These are phyloP conservation scores for Wallemia ichthyophaga DNA, from an alignment of 1,284 basidiomycete species.

Conservation along the genomic window DNA sequence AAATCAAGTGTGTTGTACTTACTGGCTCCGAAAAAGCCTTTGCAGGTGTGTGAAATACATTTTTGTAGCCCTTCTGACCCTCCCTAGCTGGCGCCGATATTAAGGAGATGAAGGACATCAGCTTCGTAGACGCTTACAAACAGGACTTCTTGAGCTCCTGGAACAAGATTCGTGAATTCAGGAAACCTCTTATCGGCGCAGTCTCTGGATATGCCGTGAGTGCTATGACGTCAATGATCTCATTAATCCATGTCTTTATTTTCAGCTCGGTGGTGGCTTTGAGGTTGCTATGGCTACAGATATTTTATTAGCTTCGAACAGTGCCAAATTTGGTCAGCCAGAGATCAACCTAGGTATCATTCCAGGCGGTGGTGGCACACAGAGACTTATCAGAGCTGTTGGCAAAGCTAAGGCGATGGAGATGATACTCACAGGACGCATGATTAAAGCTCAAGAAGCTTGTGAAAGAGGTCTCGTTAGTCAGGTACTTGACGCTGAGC, in stretches of 20 bases:
- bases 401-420: constrained; percentile 95
- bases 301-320: constrained; percentile 80
- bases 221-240: constrained; percentile 4
- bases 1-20: constrained; percentile 56
- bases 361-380: constrained; percentile 56
- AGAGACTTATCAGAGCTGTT: constrained; percentile 53
- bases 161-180: constrained; percentile 39
- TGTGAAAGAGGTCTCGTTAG: constrained; percentile 58
- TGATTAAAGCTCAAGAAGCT: constrained; percentile 51
- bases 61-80: background rate
- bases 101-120: constrained; percentile 35
- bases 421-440: constrained; percentile 61
- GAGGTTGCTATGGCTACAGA: constrained; percentile 93
- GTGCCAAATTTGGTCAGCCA: constrained; percentile 74
- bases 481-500: constrained; percentile 32
- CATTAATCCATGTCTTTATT: constrained; percentile 10
- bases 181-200: constrained; percentile 83
- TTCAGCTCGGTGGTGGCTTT: constrained; percentile 70
- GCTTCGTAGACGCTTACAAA: constrained; percentile 61
- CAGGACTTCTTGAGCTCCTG: constrained; percentile 70
- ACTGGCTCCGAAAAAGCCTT: constrained; percentile 85
- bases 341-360: constrained; percentile 94
- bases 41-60: constrained; percentile 28
- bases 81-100: constrained; percentile 24
- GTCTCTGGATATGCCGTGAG: constrained; percentile 81